phyloP scores from a whole-genome alignment of 768 basidiomycete genomes.

The Trametes gibbosa region DNA sequence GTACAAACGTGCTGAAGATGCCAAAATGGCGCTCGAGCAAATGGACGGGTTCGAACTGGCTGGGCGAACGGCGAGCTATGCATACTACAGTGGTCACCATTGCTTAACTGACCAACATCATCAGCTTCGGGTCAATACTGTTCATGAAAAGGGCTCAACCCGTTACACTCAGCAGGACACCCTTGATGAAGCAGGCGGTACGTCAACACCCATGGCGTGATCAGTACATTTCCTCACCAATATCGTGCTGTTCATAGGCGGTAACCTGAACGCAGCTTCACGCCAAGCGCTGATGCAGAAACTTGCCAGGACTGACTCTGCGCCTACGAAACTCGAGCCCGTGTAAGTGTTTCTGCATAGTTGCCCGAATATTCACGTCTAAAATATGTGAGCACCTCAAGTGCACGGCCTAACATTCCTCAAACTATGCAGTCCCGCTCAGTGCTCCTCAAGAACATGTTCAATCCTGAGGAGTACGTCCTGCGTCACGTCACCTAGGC shows the following conservation, averaged over 20 bases:
- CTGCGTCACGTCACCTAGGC: neutral
- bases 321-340: conserved; percentile 54
- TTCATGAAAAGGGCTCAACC: conserved; percentile 84
- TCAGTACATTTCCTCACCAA: neutral
- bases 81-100: conserved; percentile 8
- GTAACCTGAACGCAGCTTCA: conserved; percentile 97
- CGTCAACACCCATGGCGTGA: conserved; percentile 10
- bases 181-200: conserved; percentile 89
- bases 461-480: conserved; percentile 54
- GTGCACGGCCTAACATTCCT: conserved; percentile 76
- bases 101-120: conserved; percentile 20
- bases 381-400: conserved; percentile 32
- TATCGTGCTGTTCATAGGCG: conserved; percentile 47
- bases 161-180: conserved; percentile 76
- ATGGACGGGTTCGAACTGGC: conserved; percentile 99
- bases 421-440: conserved; percentile 87
- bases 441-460: conserved; percentile 92
- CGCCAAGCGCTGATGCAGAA: conserved; percentile 99
- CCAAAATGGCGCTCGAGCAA: conserved; percentile 94
- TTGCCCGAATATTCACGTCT: neutral
- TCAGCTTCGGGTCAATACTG: conserved; percentile 86
- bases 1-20: conserved; percentile 89
- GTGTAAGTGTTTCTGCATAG: conserved; percentile 44
- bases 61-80: conserved; percentile 72
- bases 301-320: conserved; percentile 90